Evolutionary conservation across 805 yeast genomes (phyloP), one percentile per base, ranked within the genome.

Genomic region (Lachancea waltii): DNA sequence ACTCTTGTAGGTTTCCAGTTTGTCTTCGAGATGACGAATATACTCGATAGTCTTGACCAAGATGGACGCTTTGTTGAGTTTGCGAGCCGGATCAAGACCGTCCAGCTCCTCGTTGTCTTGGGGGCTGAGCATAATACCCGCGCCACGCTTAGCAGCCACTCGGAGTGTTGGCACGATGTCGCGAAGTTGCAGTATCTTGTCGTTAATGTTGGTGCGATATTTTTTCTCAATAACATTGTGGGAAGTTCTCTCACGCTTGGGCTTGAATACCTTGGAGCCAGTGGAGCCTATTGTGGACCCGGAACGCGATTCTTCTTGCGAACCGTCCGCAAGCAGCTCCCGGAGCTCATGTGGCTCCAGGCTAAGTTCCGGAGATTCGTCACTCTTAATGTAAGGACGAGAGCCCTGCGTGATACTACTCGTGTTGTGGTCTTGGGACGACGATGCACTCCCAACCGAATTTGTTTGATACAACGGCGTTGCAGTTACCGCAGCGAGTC

Each of bases 31-130:
- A 58, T 82, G 89, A 47, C 72, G 75, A 46, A 83, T 82, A 52
- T 83, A 83, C 56, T 83, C 92, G 3, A 83, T 77, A 1, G 90
- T 85, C 51, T 83, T 83, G 19, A 82, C 67, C 43, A 83, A 64
- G 33, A 83, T 81, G 11, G 84, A 77, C 2, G 90, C 92, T 54
- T 83, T 83, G 58, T 82, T 83, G 45, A 83, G 64, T 49, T 83
- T 83, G 45, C 75, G 70, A 3, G 94, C 90, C 0, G 90, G 89
- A 33, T 75, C 73, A 41, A 83, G 65, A 2, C 90, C 90, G 55
- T 83, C 90, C 50, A 83, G 62, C 45, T 77, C 54, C 30, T 62
- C 68, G 30, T 68, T 81, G 46, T 77, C 82, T 41, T 79, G 79
- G 45, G 77, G 72, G 40, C 77, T 64, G 35, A 69, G 63, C 35